A percentile compares a stretch with the other conserved stretches of the same genome.
phyloP scores from a whole-genome alignment of 208 protist genomes.

The Trypanosoma avium region DNA sequence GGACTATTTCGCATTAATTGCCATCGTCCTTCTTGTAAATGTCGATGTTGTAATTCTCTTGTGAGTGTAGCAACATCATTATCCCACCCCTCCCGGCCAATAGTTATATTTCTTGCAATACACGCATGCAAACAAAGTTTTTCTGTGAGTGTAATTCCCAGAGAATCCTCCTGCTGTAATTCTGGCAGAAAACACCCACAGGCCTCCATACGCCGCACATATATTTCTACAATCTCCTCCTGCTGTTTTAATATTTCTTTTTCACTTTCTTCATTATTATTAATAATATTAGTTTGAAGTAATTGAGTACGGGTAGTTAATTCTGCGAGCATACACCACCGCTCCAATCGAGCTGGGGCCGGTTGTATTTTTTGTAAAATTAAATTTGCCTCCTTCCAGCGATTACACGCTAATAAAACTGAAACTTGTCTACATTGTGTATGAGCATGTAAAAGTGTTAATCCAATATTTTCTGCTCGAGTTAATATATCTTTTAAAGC shows the following conservation, averaged over 20 bases:
- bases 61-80: slow-evolving; percentile 1
- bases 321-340: slow-evolving; percentile 14
- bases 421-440: slow-evolving; percentile 12
- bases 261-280: slow-evolving; percentile 15
- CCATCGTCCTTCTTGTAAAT: slow-evolving; percentile 30
- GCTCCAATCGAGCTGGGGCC: slow-evolving; percentile 15
- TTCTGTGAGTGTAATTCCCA: slow-evolving; percentile 19
- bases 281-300: slow-evolving; percentile 5
- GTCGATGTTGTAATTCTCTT: slow-evolving; percentile 9
- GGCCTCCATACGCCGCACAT: slow-evolving; percentile 18
- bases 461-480: slow-evolving; percentile 46
- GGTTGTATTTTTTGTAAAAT: slow-evolving; percentile 3
- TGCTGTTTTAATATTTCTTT: too few species aligned
- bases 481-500: slow-evolving; percentile 26
- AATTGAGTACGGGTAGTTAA: slow-evolving; percentile 22
- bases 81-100: not conserved
- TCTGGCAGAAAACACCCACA: slow-evolving; percentile 26
- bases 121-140: slow-evolving; percentile 25
- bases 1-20: slow-evolving; percentile 15
- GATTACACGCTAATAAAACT: slow-evolving; percentile 17
- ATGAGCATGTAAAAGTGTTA: slow-evolving; percentile 21
- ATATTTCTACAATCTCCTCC: slow-evolving; percentile 6
- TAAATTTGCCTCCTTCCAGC: slow-evolving; percentile 24
- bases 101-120: too few species aligned
- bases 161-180: slow-evolving; percentile 20